Percentiles rank a stretch among this genome's conserved stretches.
These are phyloP conservation scores for Taxillus chinensis DNA, from an alignment of 164 flowering plant species.

Conservation along the genomic window DNA sequence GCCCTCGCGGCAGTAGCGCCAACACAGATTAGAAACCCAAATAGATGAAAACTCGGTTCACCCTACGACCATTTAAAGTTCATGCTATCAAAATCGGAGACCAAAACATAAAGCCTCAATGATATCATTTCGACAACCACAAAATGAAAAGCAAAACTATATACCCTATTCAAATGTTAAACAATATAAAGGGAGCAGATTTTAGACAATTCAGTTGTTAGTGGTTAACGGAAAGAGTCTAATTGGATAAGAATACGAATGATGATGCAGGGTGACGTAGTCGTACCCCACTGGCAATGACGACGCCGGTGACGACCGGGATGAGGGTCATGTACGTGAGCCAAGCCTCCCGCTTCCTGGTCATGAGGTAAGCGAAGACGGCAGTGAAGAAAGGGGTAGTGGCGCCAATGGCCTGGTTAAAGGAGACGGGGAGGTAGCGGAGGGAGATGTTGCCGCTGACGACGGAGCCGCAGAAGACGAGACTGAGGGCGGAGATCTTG, in stretches of 20 bases:
- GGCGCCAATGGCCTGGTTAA: constrained; percentile 66
- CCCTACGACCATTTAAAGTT: constrained; percentile 22
- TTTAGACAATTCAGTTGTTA: too few relatives aligned
- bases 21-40: constrained; percentile 60
- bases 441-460: constrained; percentile 59
- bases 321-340: constrained; percentile 46
- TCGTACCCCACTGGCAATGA: constrained; percentile 64
- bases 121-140: too few relatives aligned
- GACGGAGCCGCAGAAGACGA: constrained; percentile 60
- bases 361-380: constrained; percentile 56
- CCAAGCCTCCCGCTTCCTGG: constrained; percentile 58
- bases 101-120: too few relatives aligned
- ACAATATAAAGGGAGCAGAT: too few relatives aligned
- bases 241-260: too few relatives aligned
- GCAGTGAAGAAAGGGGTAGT: constrained; percentile 75
- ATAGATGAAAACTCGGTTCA: constrained; percentile 67
- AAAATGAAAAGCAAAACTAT: too few relatives aligned
- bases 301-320: constrained; percentile 65
- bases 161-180: too few relatives aligned
- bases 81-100: too few relatives aligned
- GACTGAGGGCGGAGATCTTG: constrained; percentile 53
- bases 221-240: too few relatives aligned
- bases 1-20: constrained; percentile 76
- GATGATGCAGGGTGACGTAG: too few relatives aligned
- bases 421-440: constrained; percentile 47